A percentile compares a stretch with the other conserved stretches of the same genome.
These are phyloP conservation scores for Xylaria telfairii DNA, from an alignment of 495 filamentous ascomycete species.

Conservation along the genomic window DNA sequence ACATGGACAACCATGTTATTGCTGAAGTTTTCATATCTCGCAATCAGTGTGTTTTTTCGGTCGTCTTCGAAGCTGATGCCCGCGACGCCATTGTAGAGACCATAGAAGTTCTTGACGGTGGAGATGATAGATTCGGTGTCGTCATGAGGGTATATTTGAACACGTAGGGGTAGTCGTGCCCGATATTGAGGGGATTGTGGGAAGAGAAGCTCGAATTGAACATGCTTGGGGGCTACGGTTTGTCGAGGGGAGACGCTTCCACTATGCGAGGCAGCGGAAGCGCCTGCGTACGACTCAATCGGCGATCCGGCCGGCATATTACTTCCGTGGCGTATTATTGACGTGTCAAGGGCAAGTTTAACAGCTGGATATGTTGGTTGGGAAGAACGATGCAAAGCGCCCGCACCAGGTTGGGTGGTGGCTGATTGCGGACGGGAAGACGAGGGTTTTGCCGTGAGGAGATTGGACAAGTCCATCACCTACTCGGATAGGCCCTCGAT, in stretches of 20 bases:
- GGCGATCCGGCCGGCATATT: constrained; percentile 58
- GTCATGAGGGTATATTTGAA: constrained; percentile 91
- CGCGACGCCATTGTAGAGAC: constrained; percentile 74
- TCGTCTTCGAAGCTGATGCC: constrained; percentile 92
- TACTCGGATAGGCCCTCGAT: constrained; percentile 17
- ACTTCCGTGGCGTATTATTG: constrained; percentile 40
- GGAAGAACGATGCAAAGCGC: constrained; percentile 37
- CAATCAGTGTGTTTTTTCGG: constrained; percentile 84
- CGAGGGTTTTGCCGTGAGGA: constrained; percentile 32
- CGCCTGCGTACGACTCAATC: constrained; percentile 37
- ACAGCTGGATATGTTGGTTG: constrained; percentile 26
- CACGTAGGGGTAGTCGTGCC: constrained; percentile 85
- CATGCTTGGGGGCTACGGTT: constrained; percentile 68
- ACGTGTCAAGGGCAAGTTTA: constrained; percentile 30
- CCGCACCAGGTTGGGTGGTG: constrained; percentile 33
- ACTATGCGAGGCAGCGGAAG: constrained; percentile 42
- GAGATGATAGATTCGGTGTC: constrained; percentile 94
- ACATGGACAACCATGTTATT: constrained; percentile 92
- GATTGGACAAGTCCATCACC: constrained; percentile 32
- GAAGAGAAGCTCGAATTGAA: constrained; percentile 85
- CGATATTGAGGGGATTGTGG: constrained; percentile 72
- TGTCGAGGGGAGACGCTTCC: constrained; percentile 56
- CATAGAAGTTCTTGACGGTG: constrained; percentile 97
- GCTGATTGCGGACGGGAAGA: constrained; percentile 25
- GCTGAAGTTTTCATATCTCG: constrained; percentile 90